These are phyloP conservation scores for Penicillium frequentans DNA, from an alignment of 2,329 filamentous ascomycete genomes.

Conservation along the genomic window DNA sequence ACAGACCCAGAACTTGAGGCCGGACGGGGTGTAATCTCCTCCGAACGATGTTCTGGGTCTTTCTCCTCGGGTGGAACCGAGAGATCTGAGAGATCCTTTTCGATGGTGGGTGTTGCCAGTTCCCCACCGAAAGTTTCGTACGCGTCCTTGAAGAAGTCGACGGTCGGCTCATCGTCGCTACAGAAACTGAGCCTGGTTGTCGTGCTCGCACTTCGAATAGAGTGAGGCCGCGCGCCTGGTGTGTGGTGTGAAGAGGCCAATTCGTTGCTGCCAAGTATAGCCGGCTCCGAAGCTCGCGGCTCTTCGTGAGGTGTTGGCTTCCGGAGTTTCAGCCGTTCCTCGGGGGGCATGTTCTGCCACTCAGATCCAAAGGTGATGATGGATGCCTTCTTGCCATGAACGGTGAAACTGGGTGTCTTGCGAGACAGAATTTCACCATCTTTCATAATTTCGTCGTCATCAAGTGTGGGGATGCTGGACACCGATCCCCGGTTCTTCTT, in stretches of 20 bases:
- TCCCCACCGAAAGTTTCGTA: conserved; percentile 11
- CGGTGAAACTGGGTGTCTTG: conserved; percentile 84
- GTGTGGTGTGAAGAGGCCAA: conserved; percentile 28
- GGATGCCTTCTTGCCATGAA: conserved; percentile 97
- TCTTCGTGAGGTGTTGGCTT: conserved; percentile 48
- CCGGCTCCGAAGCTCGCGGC: conserved; percentile 34
- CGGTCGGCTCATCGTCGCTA: conserved; percentile 21
- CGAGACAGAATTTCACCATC: conserved; percentile 71
- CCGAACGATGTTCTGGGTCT: neutral
- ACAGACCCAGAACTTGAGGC: conserved; percentile 9
- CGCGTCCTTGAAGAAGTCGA: conserved; percentile 25
- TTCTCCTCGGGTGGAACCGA: neutral
- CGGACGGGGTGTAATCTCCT: neutral
- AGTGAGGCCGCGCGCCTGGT: conserved; percentile 57
- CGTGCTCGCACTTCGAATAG: conserved; percentile 65
- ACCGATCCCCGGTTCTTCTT: conserved; percentile 74
- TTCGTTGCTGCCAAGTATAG: conserved; percentile 26
- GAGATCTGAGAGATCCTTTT: neutral
- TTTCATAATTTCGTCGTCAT: conserved; percentile 46
- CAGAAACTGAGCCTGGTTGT: conserved; percentile 60
- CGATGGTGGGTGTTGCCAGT: neutral
- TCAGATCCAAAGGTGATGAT: conserved; percentile 96
- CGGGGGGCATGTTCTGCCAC: conserved; percentile 73
- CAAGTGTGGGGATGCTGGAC: conserved; percentile 56
- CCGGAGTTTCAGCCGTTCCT: conserved; percentile 68